These are phyloP conservation scores for Citrus cavaleriei DNA, from an alignment of 345 rosid genomes.

Conservation along the genomic window DNA sequence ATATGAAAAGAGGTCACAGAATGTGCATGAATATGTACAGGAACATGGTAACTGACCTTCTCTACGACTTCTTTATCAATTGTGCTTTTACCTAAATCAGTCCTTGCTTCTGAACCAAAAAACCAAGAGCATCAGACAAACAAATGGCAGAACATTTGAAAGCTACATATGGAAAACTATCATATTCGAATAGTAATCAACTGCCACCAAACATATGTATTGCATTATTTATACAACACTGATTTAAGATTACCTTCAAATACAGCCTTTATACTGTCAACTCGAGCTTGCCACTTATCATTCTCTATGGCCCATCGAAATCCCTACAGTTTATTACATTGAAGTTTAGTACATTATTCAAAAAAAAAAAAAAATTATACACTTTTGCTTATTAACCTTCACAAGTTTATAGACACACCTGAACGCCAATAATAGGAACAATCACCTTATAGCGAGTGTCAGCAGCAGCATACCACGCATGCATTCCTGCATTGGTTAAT, in stretches of 20 bases:
- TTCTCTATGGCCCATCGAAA: constrained; percentile 87
- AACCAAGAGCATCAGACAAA: constrained; percentile 4
- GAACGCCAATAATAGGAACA: constrained; percentile 85
- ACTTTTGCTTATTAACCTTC: not conserved
- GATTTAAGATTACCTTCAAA: constrained; percentile 63
- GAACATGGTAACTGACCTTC: constrained; percentile 42
- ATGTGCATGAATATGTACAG: not conserved
- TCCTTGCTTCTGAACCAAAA: constrained; percentile 55
- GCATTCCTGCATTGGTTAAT: constrained; percentile 66
- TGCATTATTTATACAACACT: not conserved
- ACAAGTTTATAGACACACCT: constrained; percentile 36
- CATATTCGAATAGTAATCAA: no score
- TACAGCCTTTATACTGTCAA: constrained; percentile 66
- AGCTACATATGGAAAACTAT: not conserved
- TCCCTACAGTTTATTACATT: constrained; percentile 44
- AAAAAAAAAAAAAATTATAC: not conserved
- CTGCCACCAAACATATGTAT: not conserved
- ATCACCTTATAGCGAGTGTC: constrained; percentile 68
- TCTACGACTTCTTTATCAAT: constrained; percentile 81
- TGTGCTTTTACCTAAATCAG: constrained; percentile 55
- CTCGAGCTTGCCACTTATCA: constrained; percentile 79
- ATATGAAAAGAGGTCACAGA: not conserved
- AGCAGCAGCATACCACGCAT: constrained; percentile 91
- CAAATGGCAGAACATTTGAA: not conserved
- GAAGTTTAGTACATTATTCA: constrained; percentile 3